Percentiles rank a stretch among this genome's conserved stretches.
Evolutionary conservation across 2,329 filamentous ascomycete species (phyloP).

Genomic region (Trichoderma polysporum): DNA sequence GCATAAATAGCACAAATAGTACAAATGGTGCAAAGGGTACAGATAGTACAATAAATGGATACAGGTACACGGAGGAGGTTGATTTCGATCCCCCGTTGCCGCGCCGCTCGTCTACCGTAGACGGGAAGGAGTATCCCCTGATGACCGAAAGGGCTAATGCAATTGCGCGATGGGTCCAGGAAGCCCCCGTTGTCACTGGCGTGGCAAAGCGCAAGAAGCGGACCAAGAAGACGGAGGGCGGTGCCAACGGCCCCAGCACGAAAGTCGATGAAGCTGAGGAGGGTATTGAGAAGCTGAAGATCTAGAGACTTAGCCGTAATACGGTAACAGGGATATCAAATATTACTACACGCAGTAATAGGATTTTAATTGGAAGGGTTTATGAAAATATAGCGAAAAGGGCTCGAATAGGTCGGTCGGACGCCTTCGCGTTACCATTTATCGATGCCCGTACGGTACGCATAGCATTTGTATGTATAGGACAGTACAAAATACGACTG

Average conservation of each 20-base stretch:
- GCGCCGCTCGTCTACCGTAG: slow-evolving; percentile 63
- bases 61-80: not conserved
- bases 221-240: slow-evolving; percentile 26
- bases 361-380: not conserved
- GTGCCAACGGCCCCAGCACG: not conserved
- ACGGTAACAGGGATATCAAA: not conserved
- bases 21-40: not conserved
- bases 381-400: not conserved
- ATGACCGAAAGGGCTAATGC: slow-evolving; percentile 67
- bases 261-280: not conserved
- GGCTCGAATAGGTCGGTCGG: not conserved
- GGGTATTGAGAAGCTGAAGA: not conserved
- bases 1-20: not conserved
- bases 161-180: slow-evolving; percentile 67
- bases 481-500: not conserved
- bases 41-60: not conserved
- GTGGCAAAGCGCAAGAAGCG: slow-evolving; percentile 42
- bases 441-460: not conserved
- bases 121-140: slow-evolving; percentile 67
- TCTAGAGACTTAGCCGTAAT: not conserved
- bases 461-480: not conserved
- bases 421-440: not conserved
- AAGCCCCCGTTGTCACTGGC: slow-evolving; percentile 49
- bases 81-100: slow-evolving; percentile 22
- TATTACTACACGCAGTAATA: not conserved